Evolutionary conservation across 2,329 filamentous ascomycete genomes (phyloP).

Genomic region (Exophiala bonariae): DNA sequence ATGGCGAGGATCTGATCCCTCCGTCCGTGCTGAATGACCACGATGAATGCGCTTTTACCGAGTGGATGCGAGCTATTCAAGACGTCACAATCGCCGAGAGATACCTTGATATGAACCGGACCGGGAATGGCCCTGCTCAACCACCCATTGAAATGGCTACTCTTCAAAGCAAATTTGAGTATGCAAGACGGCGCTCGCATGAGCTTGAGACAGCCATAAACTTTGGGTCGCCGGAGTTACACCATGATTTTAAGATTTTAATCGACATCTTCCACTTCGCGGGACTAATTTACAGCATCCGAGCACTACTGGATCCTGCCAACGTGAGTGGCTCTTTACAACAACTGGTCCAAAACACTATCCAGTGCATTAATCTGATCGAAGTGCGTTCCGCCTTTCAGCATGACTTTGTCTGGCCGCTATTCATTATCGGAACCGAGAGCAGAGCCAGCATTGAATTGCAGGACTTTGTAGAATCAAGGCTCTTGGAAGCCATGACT

Average conservation of each 20-base stretch:
- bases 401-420: conserved; percentile 32
- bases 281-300: conserved; percentile 30
- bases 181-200: conserved; percentile 22
- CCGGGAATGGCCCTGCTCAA: neutral
- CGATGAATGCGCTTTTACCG: conserved; percentile 26
- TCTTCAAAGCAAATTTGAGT: conserved; percentile 14
- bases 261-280: conserved; percentile 31
- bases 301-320: conserved; percentile 20
- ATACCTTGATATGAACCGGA: conserved; percentile 1
- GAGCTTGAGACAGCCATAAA: conserved; percentile 19
- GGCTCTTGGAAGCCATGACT: conserved; percentile 14
- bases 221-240: conserved; percentile 18
- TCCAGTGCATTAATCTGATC: conserved; percentile 10
- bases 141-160: neutral
- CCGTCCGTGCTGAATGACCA: conserved; percentile 18
- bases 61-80: conserved; percentile 30
- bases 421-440: conserved; percentile 31
- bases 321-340: conserved; percentile 14
- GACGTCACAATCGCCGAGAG: conserved; percentile 28
- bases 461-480: conserved; percentile 13
- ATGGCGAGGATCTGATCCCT: conserved; percentile 17
- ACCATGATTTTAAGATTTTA: conserved; percentile 26
- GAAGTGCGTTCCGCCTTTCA: conserved; percentile 19
- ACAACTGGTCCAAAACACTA: conserved; percentile 3
- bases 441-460: conserved; percentile 13